Percentiles rank a stretch among this genome's conserved stretches.
Conservation (phyloP, 306 rosid species). For the Argentina anserina region DNA sequence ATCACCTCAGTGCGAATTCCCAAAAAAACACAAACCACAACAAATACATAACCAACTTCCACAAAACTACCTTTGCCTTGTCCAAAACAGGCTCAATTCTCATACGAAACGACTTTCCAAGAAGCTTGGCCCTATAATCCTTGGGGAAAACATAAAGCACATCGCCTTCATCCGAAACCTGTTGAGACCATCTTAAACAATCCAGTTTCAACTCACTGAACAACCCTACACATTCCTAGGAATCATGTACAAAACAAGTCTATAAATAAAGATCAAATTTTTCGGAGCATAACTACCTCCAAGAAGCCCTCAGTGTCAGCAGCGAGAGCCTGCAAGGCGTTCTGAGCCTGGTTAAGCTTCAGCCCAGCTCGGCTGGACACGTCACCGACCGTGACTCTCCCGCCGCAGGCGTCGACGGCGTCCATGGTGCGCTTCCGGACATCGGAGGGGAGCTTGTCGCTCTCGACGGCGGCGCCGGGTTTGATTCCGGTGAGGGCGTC, state of each 20-base stretch:
- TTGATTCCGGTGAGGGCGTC: slow-evolving; percentile 47
- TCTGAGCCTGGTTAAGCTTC: slow-evolving; percentile 77
- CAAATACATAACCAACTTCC: slow-evolving; percentile 3
- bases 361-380: slow-evolving; percentile 87
- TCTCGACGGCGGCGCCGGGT: slow-evolving; percentile 75
- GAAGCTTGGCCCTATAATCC: slow-evolving; percentile 79
- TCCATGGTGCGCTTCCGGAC: slow-evolving; percentile 94
- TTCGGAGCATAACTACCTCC: slow-evolving; percentile 51
- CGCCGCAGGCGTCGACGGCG: slow-evolving; percentile 74
- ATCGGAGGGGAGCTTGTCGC: slow-evolving; percentile 65
- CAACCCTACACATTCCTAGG: not conserved
- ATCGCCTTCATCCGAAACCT: slow-evolving; percentile 96
- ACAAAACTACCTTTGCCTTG: slow-evolving; percentile 65
- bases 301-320: slow-evolving; percentile 84
- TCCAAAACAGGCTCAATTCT: slow-evolving; percentile 73
- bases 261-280: no score
- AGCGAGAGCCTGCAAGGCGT: slow-evolving; percentile 91
- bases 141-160: slow-evolving; percentile 83
- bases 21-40: slow-evolving; percentile 4
- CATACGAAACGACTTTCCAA: slow-evolving; percentile 71
- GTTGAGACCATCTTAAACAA: slow-evolving; percentile 54
- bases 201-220: slow-evolving; percentile 41
- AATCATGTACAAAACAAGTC: no score
- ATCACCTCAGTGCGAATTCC: slow-evolving; percentile 12
- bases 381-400: slow-evolving; percentile 86